phyloP scores from a whole-genome alignment of 2,329 filamentous ascomycete species.

The Pyrenophora seminiperda region DNA sequence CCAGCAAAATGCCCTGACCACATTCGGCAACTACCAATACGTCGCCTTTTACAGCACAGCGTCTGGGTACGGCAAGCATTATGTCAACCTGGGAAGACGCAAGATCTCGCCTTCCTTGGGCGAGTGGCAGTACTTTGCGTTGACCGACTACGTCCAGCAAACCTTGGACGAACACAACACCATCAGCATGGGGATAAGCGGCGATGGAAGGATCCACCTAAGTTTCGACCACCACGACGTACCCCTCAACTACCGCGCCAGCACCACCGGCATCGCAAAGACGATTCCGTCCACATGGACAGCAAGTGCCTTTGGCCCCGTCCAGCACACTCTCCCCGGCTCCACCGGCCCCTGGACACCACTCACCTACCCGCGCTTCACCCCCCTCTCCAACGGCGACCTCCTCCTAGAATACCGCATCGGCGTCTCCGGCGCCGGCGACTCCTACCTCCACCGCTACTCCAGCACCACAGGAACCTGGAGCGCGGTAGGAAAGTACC shows the following conservation, averaged over 20 bases:
- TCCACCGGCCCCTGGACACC: conserved; percentile 43
- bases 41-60: conserved; percentile 53
- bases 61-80: conserved; percentile 41
- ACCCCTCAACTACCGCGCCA: conserved; percentile 44
- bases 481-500: conserved; percentile 49
- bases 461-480: conserved; percentile 45
- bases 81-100: conserved; percentile 55
- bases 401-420: conserved; percentile 59
- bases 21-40: conserved; percentile 57
- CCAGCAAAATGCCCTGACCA: conserved; percentile 56
- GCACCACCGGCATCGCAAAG: conserved; percentile 39
- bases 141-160: conserved; percentile 58
- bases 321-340: conserved; percentile 38
- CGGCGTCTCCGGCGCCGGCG: conserved; percentile 57
- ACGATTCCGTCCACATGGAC: conserved; percentile 36
- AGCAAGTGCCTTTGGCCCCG: conserved; percentile 34
- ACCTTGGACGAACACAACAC: conserved; percentile 60
- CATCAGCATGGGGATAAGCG: conserved; percentile 58
- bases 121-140: conserved; percentile 55
- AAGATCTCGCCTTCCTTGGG: conserved; percentile 45
- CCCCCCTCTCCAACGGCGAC: conserved; percentile 45
- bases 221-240: conserved; percentile 58
- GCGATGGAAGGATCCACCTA: conserved; percentile 60
- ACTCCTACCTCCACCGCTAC: conserved; percentile 57
- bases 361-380: conserved; percentile 59